Conservation (phyloP, 768 basidiomycete species). For the Lactifluus rugatus region DNA sequence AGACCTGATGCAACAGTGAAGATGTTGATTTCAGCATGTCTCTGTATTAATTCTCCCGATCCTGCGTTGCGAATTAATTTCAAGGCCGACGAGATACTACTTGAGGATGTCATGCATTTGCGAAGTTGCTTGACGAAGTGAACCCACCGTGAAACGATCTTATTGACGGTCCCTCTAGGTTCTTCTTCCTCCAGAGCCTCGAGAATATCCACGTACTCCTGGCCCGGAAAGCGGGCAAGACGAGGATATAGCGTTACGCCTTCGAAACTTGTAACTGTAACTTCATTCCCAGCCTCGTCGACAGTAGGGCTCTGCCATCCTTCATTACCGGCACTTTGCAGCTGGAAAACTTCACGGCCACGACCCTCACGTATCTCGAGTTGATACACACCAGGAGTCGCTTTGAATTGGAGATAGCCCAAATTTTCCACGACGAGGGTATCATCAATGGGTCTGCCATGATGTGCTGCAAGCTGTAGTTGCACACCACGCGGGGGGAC, state of each 20-base stretch:
- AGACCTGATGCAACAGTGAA: slow-evolving; percentile 97
- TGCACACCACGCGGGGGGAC: slow-evolving; percentile 85
- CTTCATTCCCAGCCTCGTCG: slow-evolving; percentile 55
- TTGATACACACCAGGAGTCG: slow-evolving; percentile 78
- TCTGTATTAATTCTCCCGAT: slow-evolving; percentile 20
- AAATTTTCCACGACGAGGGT: slow-evolving; percentile 91
- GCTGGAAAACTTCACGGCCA: slow-evolving; percentile 66
- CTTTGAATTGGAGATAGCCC: slow-evolving; percentile 94
- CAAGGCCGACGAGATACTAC: slow-evolving; percentile 25
- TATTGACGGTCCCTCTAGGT: slow-evolving; percentile 36
- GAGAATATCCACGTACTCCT: slow-evolving; percentile 77
- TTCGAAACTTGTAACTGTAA: slow-evolving; percentile 83
- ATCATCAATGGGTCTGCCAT: slow-evolving; percentile 51
- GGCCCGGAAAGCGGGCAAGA: slow-evolving; percentile 56
- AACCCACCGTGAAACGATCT: slow-evolving; percentile 43
- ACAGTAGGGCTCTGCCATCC: slow-evolving; percentile 79
- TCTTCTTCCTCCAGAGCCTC: slow-evolving; percentile 30
- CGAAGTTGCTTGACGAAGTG: not conserved
- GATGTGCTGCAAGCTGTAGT: slow-evolving; percentile 57
- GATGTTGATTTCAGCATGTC: slow-evolving; percentile 92
- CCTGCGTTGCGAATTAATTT: slow-evolving; percentile 11
- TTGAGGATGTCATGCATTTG: slow-evolving; percentile 9
- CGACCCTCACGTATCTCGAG: slow-evolving; percentile 77
- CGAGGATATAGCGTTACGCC: slow-evolving; percentile 84
- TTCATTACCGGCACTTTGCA: slow-evolving; percentile 82